Percentiles rank a stretch among this genome's conserved stretches.
phyloP scores from a whole-genome alignment of 2,329 filamentous ascomycete genomes.

The Claviceps pazoutovae region DNA sequence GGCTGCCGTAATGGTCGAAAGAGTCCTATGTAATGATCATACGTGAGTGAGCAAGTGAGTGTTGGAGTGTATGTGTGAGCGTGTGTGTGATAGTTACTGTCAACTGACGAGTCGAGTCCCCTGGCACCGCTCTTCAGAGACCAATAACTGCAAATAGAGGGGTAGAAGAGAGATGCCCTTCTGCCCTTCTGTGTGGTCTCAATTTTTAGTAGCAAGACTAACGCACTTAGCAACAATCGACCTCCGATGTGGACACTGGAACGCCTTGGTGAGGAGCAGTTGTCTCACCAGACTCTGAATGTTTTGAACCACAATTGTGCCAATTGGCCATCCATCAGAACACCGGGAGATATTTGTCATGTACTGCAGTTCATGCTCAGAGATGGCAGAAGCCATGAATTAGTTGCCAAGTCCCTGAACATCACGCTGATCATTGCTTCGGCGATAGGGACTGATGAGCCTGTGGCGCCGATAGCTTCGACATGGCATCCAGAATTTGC shows the following conservation, averaged over 20 bases:
- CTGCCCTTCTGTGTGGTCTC: not conserved
- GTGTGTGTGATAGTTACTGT: not conserved
- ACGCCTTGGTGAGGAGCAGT: slow-evolving; percentile 12
- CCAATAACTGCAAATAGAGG: not conserved
- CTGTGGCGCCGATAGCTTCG: not conserved
- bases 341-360: not conserved
- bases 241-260: slow-evolving; percentile 4
- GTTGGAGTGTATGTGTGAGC: not conserved
- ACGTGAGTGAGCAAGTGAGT: not conserved
- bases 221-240: not conserved
- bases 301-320: slow-evolving; percentile 14
- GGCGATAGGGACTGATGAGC: not conserved
- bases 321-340: slow-evolving; percentile 9
- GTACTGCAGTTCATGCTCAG: not conserved
- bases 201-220: not conserved
- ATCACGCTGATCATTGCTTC: not conserved
- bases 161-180: not conserved
- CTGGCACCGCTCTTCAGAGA: not conserved
- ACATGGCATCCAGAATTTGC: not conserved
- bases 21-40: not conserved
- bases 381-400: not conserved
- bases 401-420: not conserved
- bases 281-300: slow-evolving; percentile 16
- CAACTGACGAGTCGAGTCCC: not conserved
- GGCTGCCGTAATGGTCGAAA: not conserved